Evolutionary conservation across 768 basidiomycete species (phyloP).

Genomic region (Termitomyces sp.): DNA sequence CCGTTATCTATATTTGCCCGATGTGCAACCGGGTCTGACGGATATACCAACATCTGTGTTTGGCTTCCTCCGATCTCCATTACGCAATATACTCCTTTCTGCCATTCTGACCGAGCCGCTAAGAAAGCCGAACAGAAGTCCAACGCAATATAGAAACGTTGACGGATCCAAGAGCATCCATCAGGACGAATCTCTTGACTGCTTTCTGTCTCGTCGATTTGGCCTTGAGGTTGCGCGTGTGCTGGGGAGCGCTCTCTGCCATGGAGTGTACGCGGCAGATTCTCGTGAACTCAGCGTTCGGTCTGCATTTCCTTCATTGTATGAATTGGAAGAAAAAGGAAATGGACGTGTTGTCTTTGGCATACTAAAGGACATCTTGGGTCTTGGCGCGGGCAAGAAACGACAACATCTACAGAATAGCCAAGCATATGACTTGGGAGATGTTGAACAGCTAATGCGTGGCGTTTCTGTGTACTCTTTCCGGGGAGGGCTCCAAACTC

Average conservation of each 20-base stretch:
- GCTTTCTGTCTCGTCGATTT: constrained; percentile 71
- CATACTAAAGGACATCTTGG: constrained; percentile 27
- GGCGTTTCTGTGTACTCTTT: constrained; percentile 80
- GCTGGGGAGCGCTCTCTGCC: constrained; percentile 78
- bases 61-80: constrained; percentile 32
- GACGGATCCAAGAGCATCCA: neutral
- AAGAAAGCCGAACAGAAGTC: constrained; percentile 31
- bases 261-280: constrained; percentile 92
- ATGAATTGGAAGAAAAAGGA: constrained; percentile 63
- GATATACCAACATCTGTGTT: constrained; percentile 38
- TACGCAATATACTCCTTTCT: constrained; percentile 43
- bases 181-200: constrained; percentile 76
- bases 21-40: constrained; percentile 41
- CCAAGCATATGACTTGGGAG: constrained; percentile 44
- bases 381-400: constrained; percentile 12
- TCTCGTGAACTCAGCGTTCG: constrained; percentile 68
- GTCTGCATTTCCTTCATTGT: constrained; percentile 71
- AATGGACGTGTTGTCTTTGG: constrained; percentile 69
- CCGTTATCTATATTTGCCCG: constrained; percentile 61
- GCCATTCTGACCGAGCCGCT: constrained; percentile 59
- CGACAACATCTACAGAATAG: constrained; percentile 3
- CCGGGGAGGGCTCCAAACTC: constrained; percentile 63
- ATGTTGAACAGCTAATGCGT: constrained; percentile 41
- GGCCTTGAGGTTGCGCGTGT: constrained; percentile 66
- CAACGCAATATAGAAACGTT: neutral